Evolutionary conservation across 202 grass and related monocot genomes (phyloP), one percentile per base, ranked within the genome.

Genomic region (Setaria italica): DNA sequence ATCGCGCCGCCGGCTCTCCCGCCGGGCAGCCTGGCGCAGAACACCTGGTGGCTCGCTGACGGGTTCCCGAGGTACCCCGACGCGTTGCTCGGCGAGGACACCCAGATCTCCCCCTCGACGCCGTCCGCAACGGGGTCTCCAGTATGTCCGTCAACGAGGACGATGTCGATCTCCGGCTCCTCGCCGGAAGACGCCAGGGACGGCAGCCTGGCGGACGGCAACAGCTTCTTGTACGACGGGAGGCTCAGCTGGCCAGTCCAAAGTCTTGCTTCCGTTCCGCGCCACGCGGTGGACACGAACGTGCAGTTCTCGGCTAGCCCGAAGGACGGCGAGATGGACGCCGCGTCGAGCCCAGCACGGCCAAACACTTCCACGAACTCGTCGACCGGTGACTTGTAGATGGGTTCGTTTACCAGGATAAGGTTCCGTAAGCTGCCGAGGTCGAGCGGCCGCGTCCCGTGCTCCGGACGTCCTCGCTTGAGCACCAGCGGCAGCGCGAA

Each of bases 271-370:
- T 85, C 83, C 4, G 29, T 42, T 39, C 50, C 32, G 46, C 74
- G 64, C 90, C 90, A 92, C 2, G 90, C 79, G 4, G 90, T 92
- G 62, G 90, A 89, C 11, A 92, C 87, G 63, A 89, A 92, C 0
- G 90, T 92, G 84, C 84, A 86, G 80, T 89, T 92, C 76, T 92
- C 90, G 7, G 87, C 87, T 4, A 89, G 70, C 30, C 90, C 85
- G 30, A 88, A 93, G 0, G 85, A 90, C 33, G 82, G 91, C 41
- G 88, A 85, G 78, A 90, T 67, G 29, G 68, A 64, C 34, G 85
- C 58, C 9, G 85, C 67, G 62, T 83, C 64, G 1, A 90, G 78
- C n/a, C 82, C 79, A 49, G 41, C 88, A 21, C 46, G 9, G 10
- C 13, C 47, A 9, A 90, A 85, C 80, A 86, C 79, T 11, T 60